Evolutionary conservation across 108 stramenopile species (phyloP), one percentile per base, ranked within the genome.

Genomic region (Skeletonema grethae): DNA sequence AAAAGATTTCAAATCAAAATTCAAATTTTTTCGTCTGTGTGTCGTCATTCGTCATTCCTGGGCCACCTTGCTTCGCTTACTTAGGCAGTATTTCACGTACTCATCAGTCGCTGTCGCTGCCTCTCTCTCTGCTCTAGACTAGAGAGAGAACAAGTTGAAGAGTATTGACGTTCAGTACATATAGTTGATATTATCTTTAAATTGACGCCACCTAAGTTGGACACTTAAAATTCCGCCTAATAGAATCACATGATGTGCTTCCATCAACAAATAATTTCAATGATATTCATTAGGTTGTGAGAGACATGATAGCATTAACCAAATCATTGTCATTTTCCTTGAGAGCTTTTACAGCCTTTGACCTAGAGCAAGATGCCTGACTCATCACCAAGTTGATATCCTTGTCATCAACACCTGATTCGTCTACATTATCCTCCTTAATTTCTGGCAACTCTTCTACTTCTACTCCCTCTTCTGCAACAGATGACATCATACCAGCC

Each of bases 231-330:
- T 43, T 43, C 41, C n/a, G 36, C 15, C 41, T 43, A 43, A n/a
- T 38, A 8, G 10, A 43, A 43, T 10, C 41, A n/a, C 41, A 43
- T n/a, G 41, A 43, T 38, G 41, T 43, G 41, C 41, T 43, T 15
- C n/a, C 41, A 43, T 15, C 15, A 43, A n/a, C 41, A 43, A 28
- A 28, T 28, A 28, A 28, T 43, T 43, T n/a, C 15, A 3, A 43
- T n/a, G 41, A n/a, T 43, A n/a, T 3, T n/a, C 41, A 34, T 53
- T 77, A 80, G 25, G 60, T 86, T 7, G 85, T 87, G 57, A 87
- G 81, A 48, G 85, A 85, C 94, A 95, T 93, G 83, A 95, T 93
- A 62, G 94, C 87, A 77, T 95, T 95, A 24, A 95, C 94, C 36
- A 95, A 67, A 80, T 95, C 94, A 16, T 85, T 83, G 58, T 90